Conservation (phyloP, 2,329 filamentous ascomycete species). For the Phialophora macrospora region DNA sequence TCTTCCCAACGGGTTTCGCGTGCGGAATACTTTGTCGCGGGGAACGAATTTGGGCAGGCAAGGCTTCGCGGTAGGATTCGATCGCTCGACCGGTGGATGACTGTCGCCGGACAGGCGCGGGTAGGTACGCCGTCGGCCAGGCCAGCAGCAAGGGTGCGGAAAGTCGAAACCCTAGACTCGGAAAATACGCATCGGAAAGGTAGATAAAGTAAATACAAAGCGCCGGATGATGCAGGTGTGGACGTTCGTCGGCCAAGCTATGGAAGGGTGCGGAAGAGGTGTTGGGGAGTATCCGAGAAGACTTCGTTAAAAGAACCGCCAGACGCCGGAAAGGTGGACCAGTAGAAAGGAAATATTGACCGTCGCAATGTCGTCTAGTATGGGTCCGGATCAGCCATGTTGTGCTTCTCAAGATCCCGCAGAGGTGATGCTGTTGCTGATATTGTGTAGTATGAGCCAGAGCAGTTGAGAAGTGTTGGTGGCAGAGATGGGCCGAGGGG, state of each 20-base stretch:
- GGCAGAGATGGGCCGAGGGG: constrained; percentile 11
- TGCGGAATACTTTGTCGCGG: background rate
- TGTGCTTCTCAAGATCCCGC: constrained; percentile 17
- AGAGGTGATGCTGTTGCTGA: constrained; percentile 23
- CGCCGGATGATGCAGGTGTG: constrained; percentile 19
- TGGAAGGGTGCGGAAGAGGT: constrained; percentile 20
- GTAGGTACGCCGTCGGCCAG: background rate
- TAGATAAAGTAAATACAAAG: background rate
- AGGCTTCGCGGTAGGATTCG: background rate
- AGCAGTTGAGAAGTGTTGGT: background rate
- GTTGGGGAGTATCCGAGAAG: constrained; percentile 16
- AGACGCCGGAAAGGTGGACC: constrained; percentile 26
- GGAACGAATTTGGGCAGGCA: background rate
- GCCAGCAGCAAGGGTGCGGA: background rate
- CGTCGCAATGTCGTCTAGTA: constrained; percentile 3
- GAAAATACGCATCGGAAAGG: background rate
- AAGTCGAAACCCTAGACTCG: background rate
- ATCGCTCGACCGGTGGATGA: background rate
- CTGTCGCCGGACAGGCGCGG: background rate
- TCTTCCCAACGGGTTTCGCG: background rate
- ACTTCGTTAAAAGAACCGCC: constrained; percentile 28
- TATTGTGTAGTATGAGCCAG: background rate
- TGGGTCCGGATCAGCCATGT: constrained; percentile 33
- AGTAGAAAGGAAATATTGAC: constrained; percentile 12
- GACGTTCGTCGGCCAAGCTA: constrained; percentile 16